These are phyloP conservation scores for Phycomyces nitens DNA, from an alignment of 192 early-diverging fungal genomes.

Conservation along the genomic window DNA sequence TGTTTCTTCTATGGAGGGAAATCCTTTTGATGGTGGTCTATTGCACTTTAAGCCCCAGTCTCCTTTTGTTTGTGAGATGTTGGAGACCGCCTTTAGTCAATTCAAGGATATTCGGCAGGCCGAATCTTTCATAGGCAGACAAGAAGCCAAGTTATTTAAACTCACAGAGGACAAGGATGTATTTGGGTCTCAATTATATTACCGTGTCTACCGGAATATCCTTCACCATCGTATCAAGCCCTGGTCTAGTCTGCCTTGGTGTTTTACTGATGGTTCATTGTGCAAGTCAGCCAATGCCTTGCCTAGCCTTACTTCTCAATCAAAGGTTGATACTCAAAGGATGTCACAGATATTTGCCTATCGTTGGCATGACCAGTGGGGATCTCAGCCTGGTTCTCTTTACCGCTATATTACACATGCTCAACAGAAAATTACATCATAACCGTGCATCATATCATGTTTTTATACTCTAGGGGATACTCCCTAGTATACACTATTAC, in stretches of 20 bases:
- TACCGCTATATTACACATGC: not conserved
- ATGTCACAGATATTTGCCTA: constrained; percentile 23
- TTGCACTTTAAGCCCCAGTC: constrained; percentile 28
- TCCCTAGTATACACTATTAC: too few relatives aligned
- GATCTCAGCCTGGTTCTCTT: constrained; percentile 1
- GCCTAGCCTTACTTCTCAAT: constrained; percentile 13
- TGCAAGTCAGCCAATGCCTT: constrained; percentile 25
- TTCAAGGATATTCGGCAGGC: not conserved
- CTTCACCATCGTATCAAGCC: constrained; percentile 27
- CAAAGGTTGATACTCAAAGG: constrained; percentile 8
- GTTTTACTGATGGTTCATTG: constrained; percentile 31
- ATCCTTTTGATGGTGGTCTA: constrained; percentile 26
- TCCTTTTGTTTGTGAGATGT: constrained; percentile 32
- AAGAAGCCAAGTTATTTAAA: not conserved
- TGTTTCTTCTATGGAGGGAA: constrained; percentile 8
- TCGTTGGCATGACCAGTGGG: constrained; percentile 24
- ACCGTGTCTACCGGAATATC: constrained; percentile 18
- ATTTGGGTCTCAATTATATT: constrained; percentile 23
- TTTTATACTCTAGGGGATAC: too few relatives aligned
- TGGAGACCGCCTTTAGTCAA: constrained; percentile 14
- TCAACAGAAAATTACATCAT: not conserved
- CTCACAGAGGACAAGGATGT: not conserved
- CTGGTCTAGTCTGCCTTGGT: constrained; percentile 37
- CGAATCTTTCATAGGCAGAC: too few relatives aligned
- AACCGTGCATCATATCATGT: not conserved